Base-by-base conservation (phyloP, 495 filamentous ascomycete genomes). In the Lentithecium fluviatile region DNA sequence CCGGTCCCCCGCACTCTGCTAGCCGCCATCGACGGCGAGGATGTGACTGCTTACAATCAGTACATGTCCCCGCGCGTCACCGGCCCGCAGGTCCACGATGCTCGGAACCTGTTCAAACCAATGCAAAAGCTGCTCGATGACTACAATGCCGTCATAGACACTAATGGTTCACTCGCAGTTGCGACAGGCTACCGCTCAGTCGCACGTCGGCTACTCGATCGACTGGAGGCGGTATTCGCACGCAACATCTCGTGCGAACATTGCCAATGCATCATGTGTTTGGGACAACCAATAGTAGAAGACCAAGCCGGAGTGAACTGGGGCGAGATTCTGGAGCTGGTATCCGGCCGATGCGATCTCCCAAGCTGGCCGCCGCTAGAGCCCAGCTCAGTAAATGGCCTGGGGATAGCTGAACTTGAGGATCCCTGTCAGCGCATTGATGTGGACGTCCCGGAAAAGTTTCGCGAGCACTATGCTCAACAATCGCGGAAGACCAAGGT, bases 171-270 rank as follows among this genome's bases (percentile, higher is more conserved):
- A 6, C 73, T 99, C 15, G 95, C 95, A 6, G 95, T 99, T 0
- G 94, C 94, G 21, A 97, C 95, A 5, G 95, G 95, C 1, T 97
- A 97, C 74, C 84, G 87, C 49, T 96, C 92, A 6, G 87, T 97
- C 37, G 95, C 95, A n/a, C 85, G 95, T 1, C 83, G 91, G 37
- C 73, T 97, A 23, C 80, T 97, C n/a, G 94, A 99, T 69, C 85
- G 93, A 52, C 76, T 99, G 12, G 94, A 96, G 69, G 86, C 89
- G 24, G 90, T 99, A 15, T 97, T 99, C 71, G 88, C 90, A 20
- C 81, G 95, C 48, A 91, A 97, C 65, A 86, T 99, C 34, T 88
- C 89, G 0, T 86, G 85, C 0, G 86, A 96, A 58, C 85, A 82
- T 2, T 97, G 92, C 71, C 73, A 74, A 20, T 93, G 92, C 72